phyloP scores from a whole-genome alignment of 2,329 filamentous ascomycete species.

The Xylaria polymorpha region DNA sequence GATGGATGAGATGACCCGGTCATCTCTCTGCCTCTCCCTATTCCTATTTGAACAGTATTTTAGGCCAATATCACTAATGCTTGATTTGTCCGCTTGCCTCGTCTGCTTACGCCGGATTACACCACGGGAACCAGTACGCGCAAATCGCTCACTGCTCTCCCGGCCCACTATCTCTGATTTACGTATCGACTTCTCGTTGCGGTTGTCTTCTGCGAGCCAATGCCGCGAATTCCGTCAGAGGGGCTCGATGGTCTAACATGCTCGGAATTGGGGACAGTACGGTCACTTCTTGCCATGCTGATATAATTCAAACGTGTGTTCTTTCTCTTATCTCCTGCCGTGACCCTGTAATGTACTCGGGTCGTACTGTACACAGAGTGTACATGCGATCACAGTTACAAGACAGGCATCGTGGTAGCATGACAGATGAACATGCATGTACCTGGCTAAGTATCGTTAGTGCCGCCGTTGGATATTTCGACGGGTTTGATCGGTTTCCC shows the following conservation, averaged over 20 bases:
- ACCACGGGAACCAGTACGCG: constrained; percentile 38
- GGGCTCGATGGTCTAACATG: constrained; percentile 40
- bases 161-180: constrained; percentile 40
- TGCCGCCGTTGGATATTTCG: constrained; percentile 40
- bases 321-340: constrained; percentile 42
- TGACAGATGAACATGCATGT: constrained; percentile 54
- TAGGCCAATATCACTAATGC: constrained; percentile 38
- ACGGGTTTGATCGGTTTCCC: constrained; percentile 44
- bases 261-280: constrained; percentile 42
- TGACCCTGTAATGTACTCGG: constrained; percentile 50
- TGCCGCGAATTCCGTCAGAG: constrained; percentile 41
- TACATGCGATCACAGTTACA: constrained; percentile 49
- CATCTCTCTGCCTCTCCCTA: constrained; percentile 38
- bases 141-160: constrained; percentile 48
- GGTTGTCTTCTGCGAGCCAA: constrained; percentile 40
- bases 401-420: constrained; percentile 51
- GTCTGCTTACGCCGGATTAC: constrained; percentile 45
- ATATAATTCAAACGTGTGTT: constrained; percentile 11
- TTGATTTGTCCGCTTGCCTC: constrained; percentile 46
- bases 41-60: constrained; percentile 38
- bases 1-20: constrained; percentile 38
- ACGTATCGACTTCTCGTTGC: constrained; percentile 34
- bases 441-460: constrained; percentile 44
- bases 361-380: constrained; percentile 48
- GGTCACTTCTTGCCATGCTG: constrained; percentile 41